Conservation (phyloP, 768 basidiomycete species). For the Mycena crocata region DNA sequence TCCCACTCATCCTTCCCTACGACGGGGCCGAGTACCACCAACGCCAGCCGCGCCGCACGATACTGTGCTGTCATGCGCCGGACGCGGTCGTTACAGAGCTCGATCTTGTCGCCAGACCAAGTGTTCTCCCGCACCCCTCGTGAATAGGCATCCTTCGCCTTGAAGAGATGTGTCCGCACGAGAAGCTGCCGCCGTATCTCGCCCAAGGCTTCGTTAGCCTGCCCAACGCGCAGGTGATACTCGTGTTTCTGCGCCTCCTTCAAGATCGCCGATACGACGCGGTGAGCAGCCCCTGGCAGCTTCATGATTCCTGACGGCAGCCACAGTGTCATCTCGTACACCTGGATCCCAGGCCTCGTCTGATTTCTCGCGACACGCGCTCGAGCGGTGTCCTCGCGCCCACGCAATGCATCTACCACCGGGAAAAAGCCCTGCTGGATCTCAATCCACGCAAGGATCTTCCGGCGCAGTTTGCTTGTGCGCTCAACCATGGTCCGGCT, state of each 20-base stretch:
- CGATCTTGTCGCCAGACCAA: slow-evolving; percentile 30
- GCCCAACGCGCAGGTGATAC: slow-evolving; percentile 35
- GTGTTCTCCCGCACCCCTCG: slow-evolving; percentile 40
- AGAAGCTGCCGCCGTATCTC: slow-evolving; percentile 36
- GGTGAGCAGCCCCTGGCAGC: slow-evolving; percentile 10
- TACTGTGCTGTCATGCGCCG: slow-evolving; percentile 30
- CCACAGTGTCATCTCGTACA: too few species aligned
- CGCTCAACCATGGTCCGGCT: too few species aligned
- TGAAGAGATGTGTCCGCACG: slow-evolving; percentile 31
- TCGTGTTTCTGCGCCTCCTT: slow-evolving; percentile 33
- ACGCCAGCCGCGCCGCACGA: slow-evolving; percentile 28
- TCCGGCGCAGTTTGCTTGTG: too few species aligned
- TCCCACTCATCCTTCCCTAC: slow-evolving; percentile 29
- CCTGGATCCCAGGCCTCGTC: too few species aligned
- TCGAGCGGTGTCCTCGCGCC: too few species aligned
- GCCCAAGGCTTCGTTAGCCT: slow-evolving; percentile 40
- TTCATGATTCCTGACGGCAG: too few species aligned
- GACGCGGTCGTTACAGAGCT: slow-evolving; percentile 30
- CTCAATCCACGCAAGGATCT: too few species aligned
- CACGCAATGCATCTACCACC: too few species aligned
- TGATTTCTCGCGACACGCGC: too few species aligned
- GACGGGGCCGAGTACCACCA: slow-evolving; percentile 8
- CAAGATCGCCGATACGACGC: neutral
- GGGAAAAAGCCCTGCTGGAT: too few species aligned
- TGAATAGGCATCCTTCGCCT: slow-evolving; percentile 34